A percentile compares a stretch with the other conserved stretches of the same genome.
phyloP scores from a whole-genome alignment of 495 filamentous ascomycete species.

The Bombardia bombarda region DNA sequence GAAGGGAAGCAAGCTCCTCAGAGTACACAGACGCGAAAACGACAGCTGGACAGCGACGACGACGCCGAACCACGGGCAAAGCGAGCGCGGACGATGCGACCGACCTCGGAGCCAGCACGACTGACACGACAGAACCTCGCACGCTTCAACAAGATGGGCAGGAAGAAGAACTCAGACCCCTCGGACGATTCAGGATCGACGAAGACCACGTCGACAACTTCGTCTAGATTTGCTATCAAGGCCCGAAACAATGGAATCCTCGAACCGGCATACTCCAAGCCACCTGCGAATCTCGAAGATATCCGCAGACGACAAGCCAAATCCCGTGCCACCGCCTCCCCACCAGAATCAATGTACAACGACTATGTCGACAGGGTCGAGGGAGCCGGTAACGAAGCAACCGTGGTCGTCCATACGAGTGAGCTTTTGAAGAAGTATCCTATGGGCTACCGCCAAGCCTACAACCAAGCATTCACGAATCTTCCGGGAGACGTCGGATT shows the following conservation, averaged over 20 bases:
- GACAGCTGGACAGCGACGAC: neutral
- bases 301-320: slow-evolving; percentile 10
- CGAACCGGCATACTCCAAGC: slow-evolving; percentile 11
- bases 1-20: neutral
- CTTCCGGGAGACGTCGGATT: slow-evolving; percentile 22
- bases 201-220: slow-evolving; percentile 17
- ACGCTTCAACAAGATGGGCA: neutral
- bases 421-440: slow-evolving; percentile 1
- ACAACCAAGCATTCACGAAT: slow-evolving; percentile 2
- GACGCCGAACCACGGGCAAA: neutral
- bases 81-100: neutral
- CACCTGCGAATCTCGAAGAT: slow-evolving; percentile 19
- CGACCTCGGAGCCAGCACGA: neutral
- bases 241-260: slow-evolving; percentile 22
- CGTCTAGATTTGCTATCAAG: slow-evolving; percentile 17
- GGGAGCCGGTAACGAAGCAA: neutral
- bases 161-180: neutral
- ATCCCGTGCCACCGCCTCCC: neutral
- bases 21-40: neutral
- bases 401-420: slow-evolving; percentile 1
- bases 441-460: slow-evolving; percentile 6
- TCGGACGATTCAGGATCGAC: slow-evolving; percentile 2
- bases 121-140: neutral
- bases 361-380: neutral
- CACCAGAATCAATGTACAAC: neutral